Evolutionary conservation across 2,329 filamentous ascomycete genomes (phyloP).

Genomic region (Aspergillus udagawae): DNA sequence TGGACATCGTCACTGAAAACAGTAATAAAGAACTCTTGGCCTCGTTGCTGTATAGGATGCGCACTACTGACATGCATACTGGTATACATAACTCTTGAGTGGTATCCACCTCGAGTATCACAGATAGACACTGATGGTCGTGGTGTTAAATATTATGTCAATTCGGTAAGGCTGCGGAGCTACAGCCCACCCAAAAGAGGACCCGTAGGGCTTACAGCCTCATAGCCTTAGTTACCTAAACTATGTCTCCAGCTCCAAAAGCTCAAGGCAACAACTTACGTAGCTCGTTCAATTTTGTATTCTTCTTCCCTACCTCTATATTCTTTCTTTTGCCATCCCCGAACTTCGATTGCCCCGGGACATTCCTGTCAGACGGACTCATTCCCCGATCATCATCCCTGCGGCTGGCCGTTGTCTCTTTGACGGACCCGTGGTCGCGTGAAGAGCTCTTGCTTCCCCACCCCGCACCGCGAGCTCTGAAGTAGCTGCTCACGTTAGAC

Average conservation of each 20-base stretch:
- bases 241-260: not conserved
- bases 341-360: not conserved
- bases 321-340: not conserved
- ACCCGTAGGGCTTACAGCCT: not conserved
- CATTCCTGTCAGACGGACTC: not conserved
- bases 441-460: constrained; percentile 14
- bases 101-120: too few species aligned
- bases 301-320: not conserved
- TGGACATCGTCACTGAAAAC: not conserved
- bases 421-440: constrained; percentile 10
- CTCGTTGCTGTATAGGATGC: not conserved
- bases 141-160: not conserved
- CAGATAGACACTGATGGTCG: not conserved
- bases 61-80: not conserved
- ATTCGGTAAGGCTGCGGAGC: not conserved
- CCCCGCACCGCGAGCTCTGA: constrained; percentile 6
- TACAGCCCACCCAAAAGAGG: not conserved
- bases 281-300: not conserved
- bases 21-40: not conserved
- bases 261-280: not conserved
- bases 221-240: not conserved
- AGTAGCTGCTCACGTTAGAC: not conserved
- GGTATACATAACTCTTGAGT: not conserved
- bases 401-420: constrained; percentile 13
- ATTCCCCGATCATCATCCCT: not conserved